A percentile compares a stretch with the other conserved stretches of the same genome.
These are phyloP conservation scores for Urochloa ruziziensis DNA, from an alignment of 176 grass and related monocot species.

Conservation along the genomic window DNA sequence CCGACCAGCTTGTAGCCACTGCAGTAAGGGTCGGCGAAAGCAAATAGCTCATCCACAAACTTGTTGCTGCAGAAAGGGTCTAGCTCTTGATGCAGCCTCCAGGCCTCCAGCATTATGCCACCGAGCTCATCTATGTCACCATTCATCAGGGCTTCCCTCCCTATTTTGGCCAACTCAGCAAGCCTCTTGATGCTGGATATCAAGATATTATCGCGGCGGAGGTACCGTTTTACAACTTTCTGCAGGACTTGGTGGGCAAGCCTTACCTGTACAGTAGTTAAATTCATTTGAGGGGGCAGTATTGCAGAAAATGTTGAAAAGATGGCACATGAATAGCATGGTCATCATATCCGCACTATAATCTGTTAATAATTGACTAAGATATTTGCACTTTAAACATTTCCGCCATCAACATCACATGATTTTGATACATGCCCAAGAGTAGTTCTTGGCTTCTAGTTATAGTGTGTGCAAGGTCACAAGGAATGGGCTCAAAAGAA, in stretches of 20 bases:
- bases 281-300: not conserved
- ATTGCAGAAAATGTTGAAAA: not conserved
- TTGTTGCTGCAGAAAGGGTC: conserved; percentile 91
- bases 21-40: conserved; percentile 73
- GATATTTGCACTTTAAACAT: not conserved
- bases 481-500: not conserved
- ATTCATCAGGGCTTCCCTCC: conserved; percentile 81
- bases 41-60: conserved; percentile 73
- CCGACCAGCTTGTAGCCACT: conserved; percentile 92
- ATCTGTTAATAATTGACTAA: not conserved
- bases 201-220: conserved; percentile 66
- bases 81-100: conserved; percentile 83
- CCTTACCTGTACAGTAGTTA: conserved; percentile 50
- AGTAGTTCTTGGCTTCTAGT: not conserved
- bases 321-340: not conserved
- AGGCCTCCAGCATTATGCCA: conserved; percentile 80
- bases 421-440: not conserved
- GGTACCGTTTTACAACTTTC: conserved; percentile 83
- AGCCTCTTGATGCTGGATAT: conserved; percentile 91
- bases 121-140: conserved; percentile 67
- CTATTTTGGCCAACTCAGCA: conserved; percentile 61
- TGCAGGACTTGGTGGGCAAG: conserved; percentile 81
- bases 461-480: not conserved
- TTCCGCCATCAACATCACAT: not conserved
- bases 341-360: not conserved